These are phyloP conservation scores for Globisporangium spinosum DNA, from an alignment of 352 stramenopile species.

Conservation along the genomic window DNA sequence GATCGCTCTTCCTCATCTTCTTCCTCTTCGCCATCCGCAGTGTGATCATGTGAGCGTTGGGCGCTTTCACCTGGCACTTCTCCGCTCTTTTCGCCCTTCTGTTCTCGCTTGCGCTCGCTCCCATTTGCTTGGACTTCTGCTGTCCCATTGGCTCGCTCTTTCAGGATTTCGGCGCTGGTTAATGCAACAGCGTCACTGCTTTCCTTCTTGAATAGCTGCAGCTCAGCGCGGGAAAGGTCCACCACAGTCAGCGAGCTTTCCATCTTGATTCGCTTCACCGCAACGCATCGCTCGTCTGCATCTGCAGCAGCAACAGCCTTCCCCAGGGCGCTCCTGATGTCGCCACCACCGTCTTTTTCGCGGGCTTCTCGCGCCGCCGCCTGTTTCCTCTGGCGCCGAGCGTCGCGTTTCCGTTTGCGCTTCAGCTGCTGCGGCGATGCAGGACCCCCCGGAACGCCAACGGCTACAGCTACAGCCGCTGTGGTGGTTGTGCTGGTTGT, in stretches of 20 bases:
- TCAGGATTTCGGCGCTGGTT: neutral
- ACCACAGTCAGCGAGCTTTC: neutral
- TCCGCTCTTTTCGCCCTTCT: neutral
- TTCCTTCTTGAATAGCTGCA: neutral
- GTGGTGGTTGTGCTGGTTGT: neutral
- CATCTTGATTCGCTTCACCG: neutral
- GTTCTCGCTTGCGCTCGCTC: neutral
- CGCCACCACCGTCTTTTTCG: neutral
- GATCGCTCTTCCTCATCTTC: neutral
- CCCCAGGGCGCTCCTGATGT: neutral
- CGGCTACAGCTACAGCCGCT: neutral
- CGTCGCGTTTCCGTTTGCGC: slow-evolving; percentile 5
- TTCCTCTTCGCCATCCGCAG: neutral
- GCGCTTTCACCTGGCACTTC: neutral
- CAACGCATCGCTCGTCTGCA: neutral
- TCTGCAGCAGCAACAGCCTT: neutral
- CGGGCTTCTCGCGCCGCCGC: no score
- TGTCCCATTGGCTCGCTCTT: neutral
- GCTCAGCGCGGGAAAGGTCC: neutral
- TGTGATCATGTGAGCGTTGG: neutral
- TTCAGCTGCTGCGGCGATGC: neutral
- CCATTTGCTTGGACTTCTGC: neutral
- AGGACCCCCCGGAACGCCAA: no score
- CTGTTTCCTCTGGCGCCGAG: neutral
- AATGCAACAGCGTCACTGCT: neutral